A percentile compares a stretch with the other conserved stretches of the same genome.
Conservation (phyloP, 2,329 filamentous ascomycete species). For the Botrytis fragariae region DNA sequence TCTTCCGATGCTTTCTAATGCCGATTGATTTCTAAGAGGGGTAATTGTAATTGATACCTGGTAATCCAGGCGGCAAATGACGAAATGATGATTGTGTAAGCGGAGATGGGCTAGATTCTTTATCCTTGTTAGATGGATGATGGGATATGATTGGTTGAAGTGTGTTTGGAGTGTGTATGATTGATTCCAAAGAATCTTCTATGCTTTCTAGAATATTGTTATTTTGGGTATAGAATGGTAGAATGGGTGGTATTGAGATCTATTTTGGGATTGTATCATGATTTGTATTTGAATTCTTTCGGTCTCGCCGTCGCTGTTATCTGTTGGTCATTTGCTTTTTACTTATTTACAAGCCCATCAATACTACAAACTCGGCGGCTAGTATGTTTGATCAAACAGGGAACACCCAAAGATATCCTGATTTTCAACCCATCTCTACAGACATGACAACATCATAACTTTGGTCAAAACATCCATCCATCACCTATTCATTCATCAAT, state of each 20-base stretch:
- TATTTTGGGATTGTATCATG: not conserved
- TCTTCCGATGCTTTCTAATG: not conserved
- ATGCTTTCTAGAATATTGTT: not conserved
- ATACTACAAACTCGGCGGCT: not conserved
- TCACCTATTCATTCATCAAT: not conserved
- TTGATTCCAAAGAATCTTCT: not conserved
- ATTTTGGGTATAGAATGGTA: not conserved
- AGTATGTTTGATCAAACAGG: not conserved
- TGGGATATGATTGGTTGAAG: not conserved
- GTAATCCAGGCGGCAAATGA: not conserved
- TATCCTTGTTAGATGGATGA: not conserved
- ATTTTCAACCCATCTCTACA: not conserved
- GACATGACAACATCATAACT: not conserved
- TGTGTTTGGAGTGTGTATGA: not conserved
- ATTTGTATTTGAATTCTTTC: not conserved
- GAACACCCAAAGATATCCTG: not conserved
- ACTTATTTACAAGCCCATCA: not conserved
- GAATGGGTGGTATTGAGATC: not conserved
- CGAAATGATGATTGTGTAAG: constrained; percentile 1
- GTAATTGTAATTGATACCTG: not conserved
- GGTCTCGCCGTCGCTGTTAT: not conserved
- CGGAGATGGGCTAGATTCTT: not conserved
- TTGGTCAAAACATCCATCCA: not conserved
- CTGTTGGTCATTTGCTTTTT: not conserved
- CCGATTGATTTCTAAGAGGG: constrained; percentile 26